A percentile compares a stretch with the other conserved stretches of the same genome.
phyloP scores from a whole-genome alignment of 352 stramenopile species.

The Phytopythium aichiense region DNA sequence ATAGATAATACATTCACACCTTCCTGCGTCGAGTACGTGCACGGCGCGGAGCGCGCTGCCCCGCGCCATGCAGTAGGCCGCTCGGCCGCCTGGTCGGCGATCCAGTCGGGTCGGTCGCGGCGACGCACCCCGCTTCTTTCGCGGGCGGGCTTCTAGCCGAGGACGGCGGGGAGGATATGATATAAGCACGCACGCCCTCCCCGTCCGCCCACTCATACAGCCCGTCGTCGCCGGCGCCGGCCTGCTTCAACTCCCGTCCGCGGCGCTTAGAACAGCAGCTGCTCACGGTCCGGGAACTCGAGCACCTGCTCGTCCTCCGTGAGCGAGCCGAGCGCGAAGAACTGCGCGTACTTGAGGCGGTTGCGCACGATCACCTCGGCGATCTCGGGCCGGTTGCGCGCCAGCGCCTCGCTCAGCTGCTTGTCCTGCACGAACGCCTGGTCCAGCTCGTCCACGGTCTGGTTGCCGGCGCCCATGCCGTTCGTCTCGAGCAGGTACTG shows the following conservation, averaged over 20 bases:
- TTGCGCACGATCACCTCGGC: conserved; percentile 74
- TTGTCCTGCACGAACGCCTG: conserved; percentile 56
- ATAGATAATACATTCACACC: conserved; percentile 7
- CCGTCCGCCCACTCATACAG: conserved; percentile 1
- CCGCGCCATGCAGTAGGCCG: neutral
- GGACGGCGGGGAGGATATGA: neutral
- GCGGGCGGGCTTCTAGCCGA: neutral
- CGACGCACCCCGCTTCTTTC: neutral
- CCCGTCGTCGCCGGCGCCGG: neutral
- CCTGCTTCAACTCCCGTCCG: neutral
- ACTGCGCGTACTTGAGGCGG: conserved; percentile 69
- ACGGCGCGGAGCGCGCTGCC: neutral
- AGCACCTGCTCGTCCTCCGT: conserved; percentile 48
- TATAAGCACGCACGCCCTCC: neutral
- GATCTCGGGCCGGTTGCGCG: conserved; percentile 61
- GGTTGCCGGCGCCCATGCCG: conserved; percentile 47
- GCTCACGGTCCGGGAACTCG: conserved; percentile 37
- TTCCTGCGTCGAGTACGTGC: neutral
- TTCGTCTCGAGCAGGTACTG: conserved; percentile 80
- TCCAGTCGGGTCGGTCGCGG: neutral
- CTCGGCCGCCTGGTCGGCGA: neutral
- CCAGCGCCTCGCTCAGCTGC: conserved; percentile 56
- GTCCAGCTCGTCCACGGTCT: conserved; percentile 58
- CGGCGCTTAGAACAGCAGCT: conserved; percentile 8
- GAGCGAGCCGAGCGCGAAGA: conserved; percentile 54